Evolutionary conservation across 1,284 basidiomycete genomes (phyloP).

Genomic region (Moesziomyces globuligerus): DNA sequence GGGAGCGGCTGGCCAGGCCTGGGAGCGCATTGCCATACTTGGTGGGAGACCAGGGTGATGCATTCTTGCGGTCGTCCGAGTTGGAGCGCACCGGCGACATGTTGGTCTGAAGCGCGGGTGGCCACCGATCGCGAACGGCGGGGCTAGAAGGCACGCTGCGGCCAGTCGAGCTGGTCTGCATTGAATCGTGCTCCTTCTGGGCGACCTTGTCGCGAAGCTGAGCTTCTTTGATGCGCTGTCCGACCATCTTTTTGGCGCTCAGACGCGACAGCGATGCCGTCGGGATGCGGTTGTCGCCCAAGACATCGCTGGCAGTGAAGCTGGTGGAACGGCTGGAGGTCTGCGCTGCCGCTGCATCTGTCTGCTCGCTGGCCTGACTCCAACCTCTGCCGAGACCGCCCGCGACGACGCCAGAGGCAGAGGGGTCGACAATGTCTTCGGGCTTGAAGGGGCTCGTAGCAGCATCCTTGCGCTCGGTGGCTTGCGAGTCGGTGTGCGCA

Average conservation of each 20-base stretch:
- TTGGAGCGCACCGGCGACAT: constrained; percentile 19
- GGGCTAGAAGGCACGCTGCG: constrained; percentile 37
- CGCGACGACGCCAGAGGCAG: constrained; percentile 2
- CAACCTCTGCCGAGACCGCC: constrained; percentile 25
- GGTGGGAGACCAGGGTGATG: constrained; percentile 37
- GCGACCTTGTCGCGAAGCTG: constrained; percentile 46
- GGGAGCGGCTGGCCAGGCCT: constrained; percentile 38
- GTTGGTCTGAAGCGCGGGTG: constrained; percentile 23
- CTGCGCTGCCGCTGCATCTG: constrained; percentile 14
- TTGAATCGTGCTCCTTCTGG: constrained; percentile 33
- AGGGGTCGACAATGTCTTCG: constrained; percentile 28
- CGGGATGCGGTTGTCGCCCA: constrained; percentile 40
- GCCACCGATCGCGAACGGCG: constrained; percentile 47
- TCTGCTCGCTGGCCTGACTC: constrained; percentile 17
- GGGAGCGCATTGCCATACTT: constrained; percentile 50
- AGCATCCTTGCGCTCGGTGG: constrained; percentile 39
- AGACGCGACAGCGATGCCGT: constrained; percentile 56
- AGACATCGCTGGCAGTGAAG: constrained; percentile 18
- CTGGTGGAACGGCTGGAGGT: constrained; percentile 17
- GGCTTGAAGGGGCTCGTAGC: constrained; percentile 52
- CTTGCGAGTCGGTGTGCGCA: constrained; percentile 13
- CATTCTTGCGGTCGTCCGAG: constrained; percentile 27
- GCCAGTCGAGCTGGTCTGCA: constrained; percentile 20
- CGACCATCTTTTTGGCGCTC: constrained; percentile 57
- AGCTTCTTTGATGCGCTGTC: constrained; percentile 59